These are phyloP conservation scores for Monilinia fructigena DNA, from an alignment of 2,329 filamentous ascomycete genomes.

Conservation along the genomic window DNA sequence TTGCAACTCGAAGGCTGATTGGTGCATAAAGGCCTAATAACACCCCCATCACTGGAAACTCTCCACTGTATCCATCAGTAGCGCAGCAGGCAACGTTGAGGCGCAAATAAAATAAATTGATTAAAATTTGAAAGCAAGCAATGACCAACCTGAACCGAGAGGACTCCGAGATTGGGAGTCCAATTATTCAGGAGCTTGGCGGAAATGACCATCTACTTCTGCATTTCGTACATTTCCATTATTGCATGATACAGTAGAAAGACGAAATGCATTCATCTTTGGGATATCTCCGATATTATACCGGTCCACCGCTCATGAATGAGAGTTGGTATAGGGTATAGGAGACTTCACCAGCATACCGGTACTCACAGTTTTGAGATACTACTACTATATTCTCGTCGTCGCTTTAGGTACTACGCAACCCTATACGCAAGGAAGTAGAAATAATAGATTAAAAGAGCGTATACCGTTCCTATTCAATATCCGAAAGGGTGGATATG, in stretches of 20 bases:
- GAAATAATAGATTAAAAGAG: not conserved
- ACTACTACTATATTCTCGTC: not conserved
- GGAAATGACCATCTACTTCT: not conserved
- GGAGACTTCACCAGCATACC: not conserved
- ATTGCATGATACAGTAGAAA: not conserved
- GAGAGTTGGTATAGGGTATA: not conserved
- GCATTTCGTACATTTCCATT: not conserved
- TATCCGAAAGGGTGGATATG: no score
- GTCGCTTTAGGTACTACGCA: not conserved
- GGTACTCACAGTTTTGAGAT: not conserved
- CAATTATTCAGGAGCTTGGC: no score
- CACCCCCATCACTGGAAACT: not conserved
- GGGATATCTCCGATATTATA: not conserved
- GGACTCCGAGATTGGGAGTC: not conserved
- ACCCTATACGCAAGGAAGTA: not conserved
- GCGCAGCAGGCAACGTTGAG: not conserved
- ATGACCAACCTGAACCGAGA: not conserved
- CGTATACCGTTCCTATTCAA: no score
- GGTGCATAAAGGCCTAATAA: slow-evolving; percentile 9
- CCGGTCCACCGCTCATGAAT: not conserved
- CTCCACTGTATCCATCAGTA: not conserved
- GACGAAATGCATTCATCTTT: not conserved
- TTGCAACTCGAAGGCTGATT: not conserved
- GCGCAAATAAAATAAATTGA: not conserved
- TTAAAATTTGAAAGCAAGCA: not conserved